A percentile compares a stretch with the other conserved stretches of the same genome.
Conservation (phyloP, 2,329 filamentous ascomycete species). For the Aureobasidium sp. region DNA sequence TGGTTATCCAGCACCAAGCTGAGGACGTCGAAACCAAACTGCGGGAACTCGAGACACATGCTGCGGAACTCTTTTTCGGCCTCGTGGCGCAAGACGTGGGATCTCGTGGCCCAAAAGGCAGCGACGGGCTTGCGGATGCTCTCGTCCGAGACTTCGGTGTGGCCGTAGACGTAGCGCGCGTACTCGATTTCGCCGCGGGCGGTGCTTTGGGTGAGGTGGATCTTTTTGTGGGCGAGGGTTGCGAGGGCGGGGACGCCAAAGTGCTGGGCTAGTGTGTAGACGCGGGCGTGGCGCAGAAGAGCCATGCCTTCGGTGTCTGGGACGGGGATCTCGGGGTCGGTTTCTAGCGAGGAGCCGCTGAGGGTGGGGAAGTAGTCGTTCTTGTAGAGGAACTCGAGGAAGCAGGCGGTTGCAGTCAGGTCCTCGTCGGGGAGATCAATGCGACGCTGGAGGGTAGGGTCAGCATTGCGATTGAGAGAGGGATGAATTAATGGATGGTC, state of each 20-base stretch:
- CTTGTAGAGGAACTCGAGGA: constrained; percentile 79
- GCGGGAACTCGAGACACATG: constrained; percentile 81
- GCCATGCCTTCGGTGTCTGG: constrained; percentile 75
- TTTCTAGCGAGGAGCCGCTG: constrained; percentile 58
- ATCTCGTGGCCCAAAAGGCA: constrained; percentile 81
- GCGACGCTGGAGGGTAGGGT: constrained; percentile 38
- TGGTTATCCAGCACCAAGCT: constrained; percentile 51
- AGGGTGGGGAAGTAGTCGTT: constrained; percentile 73
- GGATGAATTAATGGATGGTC: constrained; percentile 25
- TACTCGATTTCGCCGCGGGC: constrained; percentile 88
- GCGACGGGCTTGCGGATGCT: constrained; percentile 75
- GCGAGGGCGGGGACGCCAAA: constrained; percentile 61
- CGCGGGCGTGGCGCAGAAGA: constrained; percentile 78
- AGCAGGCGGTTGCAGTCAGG: constrained; percentile 67
- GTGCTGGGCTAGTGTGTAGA: constrained; percentile 83
- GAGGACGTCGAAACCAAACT: constrained; percentile 89
- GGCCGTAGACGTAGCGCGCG: constrained; percentile 80
- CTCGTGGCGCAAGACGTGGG: constrained; percentile 75
- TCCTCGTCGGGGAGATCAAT: constrained; percentile 64
- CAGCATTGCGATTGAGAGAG: neutral
- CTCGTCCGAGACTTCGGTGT: constrained; percentile 61
- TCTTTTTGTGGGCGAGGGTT: constrained; percentile 76
- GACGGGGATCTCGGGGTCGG: constrained; percentile 56
- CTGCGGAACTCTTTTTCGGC: constrained; percentile 77
- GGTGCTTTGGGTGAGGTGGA: constrained; percentile 82